Base-by-base conservation (phyloP, 108 stramenopile species). In the Cyclotella choctawhatcheeana region DNA sequence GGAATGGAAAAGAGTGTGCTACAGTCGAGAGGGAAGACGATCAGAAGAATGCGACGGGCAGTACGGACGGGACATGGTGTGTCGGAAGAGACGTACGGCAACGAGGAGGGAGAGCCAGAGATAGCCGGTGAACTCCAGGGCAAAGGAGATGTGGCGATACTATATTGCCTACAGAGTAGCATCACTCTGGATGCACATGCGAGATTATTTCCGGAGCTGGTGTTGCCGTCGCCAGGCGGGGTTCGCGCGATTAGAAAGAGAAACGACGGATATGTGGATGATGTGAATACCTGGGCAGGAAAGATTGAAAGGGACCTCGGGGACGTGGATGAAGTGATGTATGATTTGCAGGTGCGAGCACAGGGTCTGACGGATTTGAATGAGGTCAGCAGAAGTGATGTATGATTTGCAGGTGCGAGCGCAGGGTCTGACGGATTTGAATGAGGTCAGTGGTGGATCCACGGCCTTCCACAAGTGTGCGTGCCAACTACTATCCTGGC, bases 401-500 rank as follows among this genome's bases (percentile, higher is more conserved):
- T 51, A 20, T 21, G 17, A 20, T 20, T 17, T 51, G 8, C 26
- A 40, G 37, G 3, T 2, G 10, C 26, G 37, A 18, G 24, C 70
- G 3, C 27, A 61, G 0, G 5, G 43, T 8, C 59, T 56, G 50
- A 63, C 17, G 3, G 35, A 73, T 16, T 22, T 61, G 0, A 64
- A 37, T 0, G 24, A 25, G 1, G 29, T 35, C 1, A 61, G 71
- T 3, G 43, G 44, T 10, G n/a, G 45, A 0, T 34, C 62, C 34
- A 61, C 47, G 18, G 47, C 71, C 13, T 52, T 32, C 6, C 71
- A 73, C 26, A 73, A 73, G 27, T 35, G 48, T 32, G 34, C 47
- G n/a, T 71, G 70, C 58, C 12, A 3, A n/a, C 47, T 48, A 4
- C 4, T 48, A n/a, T 48, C 47, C 8, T 48, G 47, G 47, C 12